Conservation (phyloP, 1,284 basidiomycete genomes). For the Mycena citricolor region DNA sequence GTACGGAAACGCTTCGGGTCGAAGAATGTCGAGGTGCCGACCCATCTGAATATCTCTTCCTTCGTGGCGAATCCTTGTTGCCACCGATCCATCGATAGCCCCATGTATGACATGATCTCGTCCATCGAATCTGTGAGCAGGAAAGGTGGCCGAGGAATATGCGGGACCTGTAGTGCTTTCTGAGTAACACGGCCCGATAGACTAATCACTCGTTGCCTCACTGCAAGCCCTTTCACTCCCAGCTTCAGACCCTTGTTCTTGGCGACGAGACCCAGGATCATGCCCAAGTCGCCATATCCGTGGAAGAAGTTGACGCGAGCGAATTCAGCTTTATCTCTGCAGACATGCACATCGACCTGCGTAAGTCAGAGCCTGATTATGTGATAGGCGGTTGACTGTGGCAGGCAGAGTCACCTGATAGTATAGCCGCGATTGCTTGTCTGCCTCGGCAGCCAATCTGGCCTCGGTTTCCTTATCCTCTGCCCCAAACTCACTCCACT, state of each 20-base stretch:
- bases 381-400: too few relatives aligned
- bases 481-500: conserved; percentile 34
- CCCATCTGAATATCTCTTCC: conserved; percentile 57
- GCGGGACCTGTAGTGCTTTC: conserved; percentile 37
- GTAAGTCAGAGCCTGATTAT: too few relatives aligned
- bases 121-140: conserved; percentile 44
- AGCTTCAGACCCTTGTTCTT: conserved; percentile 50
- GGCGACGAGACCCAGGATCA: conserved; percentile 59
- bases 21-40: conserved; percentile 51
- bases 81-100: conserved; percentile 52
- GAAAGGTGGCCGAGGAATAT: conserved; percentile 42
- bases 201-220: conserved; percentile 26
- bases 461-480: conserved; percentile 31
- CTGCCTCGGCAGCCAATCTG: conserved; percentile 26
- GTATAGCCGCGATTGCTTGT: conserved; percentile 33
- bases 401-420: conserved; percentile 35
- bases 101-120: conserved; percentile 54
- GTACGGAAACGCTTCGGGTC: conserved; percentile 38
- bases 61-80: conserved; percentile 52
- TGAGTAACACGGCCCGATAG: background rate
- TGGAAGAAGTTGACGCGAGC: conserved; percentile 53
- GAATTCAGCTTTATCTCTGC: conserved; percentile 46
- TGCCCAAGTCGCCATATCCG: conserved; percentile 66
- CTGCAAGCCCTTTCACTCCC: conserved; percentile 58
- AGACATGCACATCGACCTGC: conserved; percentile 67